Conservation (phyloP, 345 rosid species). For the Gossypium thurberi region DNA sequence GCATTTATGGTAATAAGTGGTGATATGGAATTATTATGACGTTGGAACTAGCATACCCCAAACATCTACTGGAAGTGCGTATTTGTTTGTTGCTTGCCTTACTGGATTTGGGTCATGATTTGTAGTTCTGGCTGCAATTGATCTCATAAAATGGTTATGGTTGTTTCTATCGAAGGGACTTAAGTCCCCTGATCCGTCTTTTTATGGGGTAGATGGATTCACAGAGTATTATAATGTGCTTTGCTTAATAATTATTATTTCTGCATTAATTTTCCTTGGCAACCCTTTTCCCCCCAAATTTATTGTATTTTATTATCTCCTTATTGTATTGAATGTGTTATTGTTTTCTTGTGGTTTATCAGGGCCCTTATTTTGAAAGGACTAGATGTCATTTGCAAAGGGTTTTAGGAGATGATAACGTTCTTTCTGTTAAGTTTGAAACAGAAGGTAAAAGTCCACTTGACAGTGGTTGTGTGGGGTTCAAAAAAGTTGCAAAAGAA, state of each 20-base stretch:
- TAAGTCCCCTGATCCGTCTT: no score
- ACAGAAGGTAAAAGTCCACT: constrained; percentile 6
- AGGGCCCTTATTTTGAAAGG: constrained; percentile 56
- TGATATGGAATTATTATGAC: background rate
- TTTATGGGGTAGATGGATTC: no score
- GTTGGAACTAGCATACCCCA: background rate
- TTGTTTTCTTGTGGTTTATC: background rate
- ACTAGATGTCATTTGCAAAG: constrained; percentile 54
- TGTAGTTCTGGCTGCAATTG: no score
- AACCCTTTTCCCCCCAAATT: no score
- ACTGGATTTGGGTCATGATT: no score
- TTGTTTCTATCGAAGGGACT: no score
- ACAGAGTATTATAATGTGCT: no score
- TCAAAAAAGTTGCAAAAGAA: constrained; percentile 32
- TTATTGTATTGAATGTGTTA: background rate
- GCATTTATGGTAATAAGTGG: background rate
- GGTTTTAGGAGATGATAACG: constrained; percentile 71
- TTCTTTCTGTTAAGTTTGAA: constrained; percentile 58
- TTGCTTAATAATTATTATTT: no score
- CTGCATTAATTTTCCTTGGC: no score
- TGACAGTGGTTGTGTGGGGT: constrained; percentile 11
- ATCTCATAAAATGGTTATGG: no score
- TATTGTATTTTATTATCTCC: background rate
- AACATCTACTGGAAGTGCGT: background rate
- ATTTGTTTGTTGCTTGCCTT: background rate